These are phyloP conservation scores for Suhomyces pyralidae DNA, from an alignment of 805 yeast species.

Conservation along the genomic window DNA sequence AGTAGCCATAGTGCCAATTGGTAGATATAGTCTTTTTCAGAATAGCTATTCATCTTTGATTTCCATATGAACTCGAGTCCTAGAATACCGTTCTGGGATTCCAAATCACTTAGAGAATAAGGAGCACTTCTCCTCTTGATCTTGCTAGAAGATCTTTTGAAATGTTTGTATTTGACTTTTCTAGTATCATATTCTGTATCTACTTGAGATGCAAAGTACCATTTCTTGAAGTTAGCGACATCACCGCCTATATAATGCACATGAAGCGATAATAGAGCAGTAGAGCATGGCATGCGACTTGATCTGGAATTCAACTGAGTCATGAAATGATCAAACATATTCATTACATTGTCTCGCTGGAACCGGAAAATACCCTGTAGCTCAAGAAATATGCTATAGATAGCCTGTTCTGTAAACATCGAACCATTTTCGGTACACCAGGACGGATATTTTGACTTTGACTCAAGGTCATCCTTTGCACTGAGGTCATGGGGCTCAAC, in stretches of 20 bases:
- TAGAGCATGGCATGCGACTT: conserved; percentile 67
- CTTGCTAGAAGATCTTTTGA: background rate
- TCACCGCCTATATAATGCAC: conserved; percentile 93
- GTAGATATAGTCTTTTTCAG: conserved; percentile 56
- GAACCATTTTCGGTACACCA: conserved; percentile 16
- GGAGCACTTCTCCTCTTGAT: conserved; percentile 37
- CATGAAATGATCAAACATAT: conserved; percentile 81
- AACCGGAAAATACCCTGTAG: conserved; percentile 74
- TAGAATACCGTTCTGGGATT: conserved; percentile 14
- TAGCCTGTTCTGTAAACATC: conserved; percentile 40
- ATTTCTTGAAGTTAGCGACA: conserved; percentile 78
- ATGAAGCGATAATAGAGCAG: conserved; percentile 75
- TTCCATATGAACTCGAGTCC: conserved; percentile 57
- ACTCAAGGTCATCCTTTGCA: background rate
- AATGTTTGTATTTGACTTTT: conserved; percentile 3
- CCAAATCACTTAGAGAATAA: conserved; percentile 16
- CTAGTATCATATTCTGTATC: conserved; percentile 63
- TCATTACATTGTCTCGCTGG: conserved; percentile 72
- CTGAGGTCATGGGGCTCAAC: background rate
- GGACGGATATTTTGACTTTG: conserved; percentile 5
- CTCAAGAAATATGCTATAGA: conserved; percentile 56
- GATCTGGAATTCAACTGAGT: conserved; percentile 82
- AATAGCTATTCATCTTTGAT: conserved; percentile 51
- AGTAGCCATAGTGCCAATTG: conserved; percentile 62
- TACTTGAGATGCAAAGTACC: conserved; percentile 87